Evolutionary conservation across 108 stramenopile species (phyloP).

Genomic region (Nitzschia putrida): DNA sequence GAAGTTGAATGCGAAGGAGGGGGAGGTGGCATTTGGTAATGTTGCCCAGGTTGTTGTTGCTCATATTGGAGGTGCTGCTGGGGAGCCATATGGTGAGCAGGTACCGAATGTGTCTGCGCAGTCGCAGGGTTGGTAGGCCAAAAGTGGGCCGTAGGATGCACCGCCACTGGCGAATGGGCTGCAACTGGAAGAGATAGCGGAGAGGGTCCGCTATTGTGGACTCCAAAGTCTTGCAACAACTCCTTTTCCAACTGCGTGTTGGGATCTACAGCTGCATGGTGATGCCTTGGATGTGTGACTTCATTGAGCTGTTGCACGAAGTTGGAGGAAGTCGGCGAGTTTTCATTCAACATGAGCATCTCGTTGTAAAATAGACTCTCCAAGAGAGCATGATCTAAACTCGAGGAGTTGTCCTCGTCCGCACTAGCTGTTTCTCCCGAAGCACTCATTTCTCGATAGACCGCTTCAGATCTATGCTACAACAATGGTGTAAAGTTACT

Average conservation of each 20-base stretch:
- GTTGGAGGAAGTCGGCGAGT: slow-evolving; percentile 2
- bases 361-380: slow-evolving; percentile 71
- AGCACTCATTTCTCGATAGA: background rate
- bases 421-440: background rate
- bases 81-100: background rate
- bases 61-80: background rate
- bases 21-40: background rate
- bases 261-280: slow-evolving; percentile 1
- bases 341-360: slow-evolving; percentile 55
- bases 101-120: background rate
- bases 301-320: slow-evolving; percentile 23
- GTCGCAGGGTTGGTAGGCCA: background rate
- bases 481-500: too few relatives aligned
- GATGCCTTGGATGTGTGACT: background rate
- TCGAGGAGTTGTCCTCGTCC: slow-evolving; percentile 15
- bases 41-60: background rate
- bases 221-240: slow-evolving; percentile 52
- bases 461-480: too few relatives aligned
- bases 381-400: slow-evolving; percentile 55
- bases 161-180: background rate
- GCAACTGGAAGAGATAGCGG: background rate
- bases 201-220: slow-evolving; percentile 1
- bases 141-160: background rate
- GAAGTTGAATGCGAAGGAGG: background rate
- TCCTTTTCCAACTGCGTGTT: slow-evolving; percentile 40